Evolutionary conservation across 768 basidiomycete species (phyloP), one percentile per base, ranked within the genome.

Genomic region (Amylocystis lapponica): DNA sequence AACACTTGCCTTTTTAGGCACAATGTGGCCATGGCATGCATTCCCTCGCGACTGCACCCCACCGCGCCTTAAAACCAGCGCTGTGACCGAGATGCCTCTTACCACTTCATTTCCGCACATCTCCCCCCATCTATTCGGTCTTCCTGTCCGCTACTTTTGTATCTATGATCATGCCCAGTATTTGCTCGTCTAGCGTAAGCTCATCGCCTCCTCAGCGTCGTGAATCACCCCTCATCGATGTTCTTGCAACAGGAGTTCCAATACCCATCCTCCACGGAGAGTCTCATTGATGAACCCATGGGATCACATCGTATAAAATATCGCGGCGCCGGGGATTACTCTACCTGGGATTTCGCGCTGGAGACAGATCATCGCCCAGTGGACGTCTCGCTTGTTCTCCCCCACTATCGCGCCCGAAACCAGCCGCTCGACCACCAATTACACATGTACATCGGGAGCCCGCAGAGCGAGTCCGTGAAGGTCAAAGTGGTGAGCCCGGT

Each of bases 331-430:
- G 70, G 76, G 13, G 72, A 77, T 19, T 54, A 55, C 10, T 52
- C 50, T 5, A 45, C 49, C 46, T 85, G 81, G 76, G 86, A 88
- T 55, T 83, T 79, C 54, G 57, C 70, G 37, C 66, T 84, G 50
- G 75, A 83, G 48, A 68, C 71, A 13, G 69, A 71, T 10, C 62
- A 68, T 44, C 60, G 66, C 26, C 63, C 78, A 10, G 66, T 86
- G 45, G 82, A 88, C 54, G 56, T 84, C 40, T 77, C 81, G 19
- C 74, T 89, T 36, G 73, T 78, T 19, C 68, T 89, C 35, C 86
- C 86, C 2, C 86, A 88, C 55, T 86, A 86, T 55, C 84, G 86
- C 31, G 85, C 86, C 10, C 75, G 77, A 27, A 67, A 77, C 51
- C 84, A 88, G 54, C 86, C 86, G 0, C 60, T 83, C 22, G 74